These are phyloP conservation scores for Rostrohypoxylon terebratum DNA, from an alignment of 495 filamentous ascomycete species.

Conservation along the genomic window DNA sequence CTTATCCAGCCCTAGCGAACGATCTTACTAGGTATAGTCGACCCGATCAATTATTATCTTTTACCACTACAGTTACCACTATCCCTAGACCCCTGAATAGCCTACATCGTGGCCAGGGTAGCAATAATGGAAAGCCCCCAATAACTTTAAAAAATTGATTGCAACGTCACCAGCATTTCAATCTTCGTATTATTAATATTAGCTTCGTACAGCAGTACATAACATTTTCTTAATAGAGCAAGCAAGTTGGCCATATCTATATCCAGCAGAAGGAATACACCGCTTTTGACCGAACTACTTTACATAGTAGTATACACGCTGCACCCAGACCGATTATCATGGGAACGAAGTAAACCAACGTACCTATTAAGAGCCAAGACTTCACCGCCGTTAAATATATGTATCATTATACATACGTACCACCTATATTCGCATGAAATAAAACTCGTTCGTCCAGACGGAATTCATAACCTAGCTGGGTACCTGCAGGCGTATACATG, in stretches of 20 bases:
- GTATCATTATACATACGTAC: neutral
- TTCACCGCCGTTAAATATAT: constrained; percentile 40
- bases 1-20: constrained; percentile 40
- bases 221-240: constrained; percentile 18
- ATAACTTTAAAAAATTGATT: constrained; percentile 16
- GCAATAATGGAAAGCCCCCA: constrained; percentile 17
- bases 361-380: constrained; percentile 21
- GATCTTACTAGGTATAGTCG: constrained; percentile 28
- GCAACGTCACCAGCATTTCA: constrained; percentile 25
- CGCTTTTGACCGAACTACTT: constrained; percentile 31
- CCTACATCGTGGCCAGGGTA: constrained; percentile 20
- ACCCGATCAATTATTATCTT: constrained; percentile 25
- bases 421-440: constrained; percentile 15
- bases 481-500: constrained; percentile 8
- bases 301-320: constrained; percentile 5
- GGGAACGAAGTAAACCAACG: constrained; percentile 3
- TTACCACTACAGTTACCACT: constrained; percentile 15
- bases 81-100: constrained; percentile 37
- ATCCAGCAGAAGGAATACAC: constrained; percentile 34
- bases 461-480: neutral
- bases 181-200: constrained; percentile 16
- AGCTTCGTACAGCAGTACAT: too few species aligned
- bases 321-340: constrained; percentile 21
- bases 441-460: neutral
- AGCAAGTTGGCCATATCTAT: constrained; percentile 16